Base-by-base conservation (phyloP, 129 eudicot species). In the Arctium minus region DNA sequence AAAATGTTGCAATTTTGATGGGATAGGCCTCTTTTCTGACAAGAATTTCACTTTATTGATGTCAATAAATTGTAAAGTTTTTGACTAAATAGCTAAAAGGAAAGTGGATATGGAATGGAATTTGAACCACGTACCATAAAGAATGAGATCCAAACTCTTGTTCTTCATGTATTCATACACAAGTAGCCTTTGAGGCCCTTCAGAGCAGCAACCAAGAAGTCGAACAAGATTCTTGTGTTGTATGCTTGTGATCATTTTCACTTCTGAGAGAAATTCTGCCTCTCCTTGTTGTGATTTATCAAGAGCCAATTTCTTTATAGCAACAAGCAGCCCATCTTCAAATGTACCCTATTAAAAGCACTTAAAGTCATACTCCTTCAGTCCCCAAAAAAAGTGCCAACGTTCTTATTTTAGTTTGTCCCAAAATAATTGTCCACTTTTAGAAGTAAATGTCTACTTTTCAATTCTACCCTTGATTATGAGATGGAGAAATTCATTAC, bases 181-280 rank as follows among this genome's bases (percentile, higher is more conserved):
- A 70, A 93, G 81, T 80, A 93, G 82, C 83, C 87, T 93, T 76
- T 93, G 94, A 42, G 89, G 93, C 71, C 88, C 88, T 75, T 91
- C 89, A 32, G 89, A 85, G 70, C 96, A 93, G 73, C 97, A 91
- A 33, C 96, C 97, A 35, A 93, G 87, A 39, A 93, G 86, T 74
- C 89, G 79, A 65, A 93, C 96, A 17, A 93, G 91, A 44, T 93
- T 93, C 12, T 92, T 80, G 73, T 93, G 97, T 79, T 93, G 97
- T 69, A 93, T 89, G 72, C 91, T 93, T 15, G 96, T 88, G 44
- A 93, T 93, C 82, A 93, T 86, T 32, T 74, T 70, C 29, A 91
- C 86, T 75, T 91, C 96, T 60, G 90, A 83, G 74, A 88, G 91
- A 74, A 93, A 93, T 79, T 93, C 97, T 10, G 88, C 81, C 48